Evolutionary conservation across 352 stramenopile species (phyloP), one percentile per base, ranked within the genome.

Genomic region (Globisporangium radiosum): DNA sequence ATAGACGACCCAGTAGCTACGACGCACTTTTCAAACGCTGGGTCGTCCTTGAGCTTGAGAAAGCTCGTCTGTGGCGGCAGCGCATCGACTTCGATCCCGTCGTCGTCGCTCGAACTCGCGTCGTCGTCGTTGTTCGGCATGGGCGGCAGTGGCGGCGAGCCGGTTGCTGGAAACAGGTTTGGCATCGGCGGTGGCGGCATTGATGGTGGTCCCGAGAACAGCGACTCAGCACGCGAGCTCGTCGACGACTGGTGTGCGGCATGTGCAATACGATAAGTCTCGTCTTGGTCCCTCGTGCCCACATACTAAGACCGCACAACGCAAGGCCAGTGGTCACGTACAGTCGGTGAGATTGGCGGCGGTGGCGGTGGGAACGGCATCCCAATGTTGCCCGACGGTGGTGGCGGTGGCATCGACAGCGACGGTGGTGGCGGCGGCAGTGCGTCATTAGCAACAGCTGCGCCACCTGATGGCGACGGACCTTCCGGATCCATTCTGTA

Each of bases 11-110:
- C 5, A 52, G 14, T 36, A 11, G 19, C n/a, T 7, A 8, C 9
- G 3, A 62, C 50, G 38, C 64, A 91, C 81, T 90, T 92, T 57
- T 78, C 66, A 65, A 84, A 94, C 8, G 57, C 73, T 10, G 82
- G 85, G 51, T 94, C 85, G 55, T 94, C 81, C 60, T 94, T 92
- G 0, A 94, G 61, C 61, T 92, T 91, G 38, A 94, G 65, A 52
- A 88, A 71, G 2, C 67, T 71, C 37, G 60, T 53, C 38, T 68
- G 57, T 6, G 57, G 39, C 8, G 59, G 53, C 47, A 62, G 62
- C 17, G 55, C 56, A 11, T 72, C 71, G 19, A 70, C 71, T 25
- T 66, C 68, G 52, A 78, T 73, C 15, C 71, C 65, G 56, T 76
- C 78, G 48, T 86, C 75, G 43, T 87, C 78, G 43, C 78, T 88